Evolutionary conservation across 2,329 filamentous ascomycete genomes (phyloP), one percentile per base, ranked within the genome.

Genomic region (Botryotinia convoluta): DNA sequence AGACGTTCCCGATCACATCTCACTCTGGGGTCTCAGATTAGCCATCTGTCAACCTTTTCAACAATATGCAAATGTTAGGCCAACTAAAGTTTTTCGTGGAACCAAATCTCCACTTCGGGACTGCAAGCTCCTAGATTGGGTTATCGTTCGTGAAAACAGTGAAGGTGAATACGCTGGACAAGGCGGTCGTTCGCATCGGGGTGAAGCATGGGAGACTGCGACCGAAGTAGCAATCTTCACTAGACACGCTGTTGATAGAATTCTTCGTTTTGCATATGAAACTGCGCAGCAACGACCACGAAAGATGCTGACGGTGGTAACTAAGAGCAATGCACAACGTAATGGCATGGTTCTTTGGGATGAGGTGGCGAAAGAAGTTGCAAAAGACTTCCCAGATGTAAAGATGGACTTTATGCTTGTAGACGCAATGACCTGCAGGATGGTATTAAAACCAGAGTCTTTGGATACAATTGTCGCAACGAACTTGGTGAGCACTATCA

Each of bases 301-400:
- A 73, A 90, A 89, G 82, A 82, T 86, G 32, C 79, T 91, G 37
- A 91, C 88, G 0, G 85, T 91, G 2, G 89, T 91, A 29, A 90
- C 88, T 1, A 91, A 91, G 82, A 89, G 86, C 72, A 91, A 91
- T 79, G 89, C 89, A 0, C 88, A 91, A 81, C 83, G 89, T 2
- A 89, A 91, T 76, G 89, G 89, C 0, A 90, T 92, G 88, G 89
- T 91, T 0, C 84, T 91, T 76, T 91, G 90, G 90, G 90, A 91
- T 77, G 86, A 90, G 77, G 84, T 91, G 18, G 88, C 87, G n/a
- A 57, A 29, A 57, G 51, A 57, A 29, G 51, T 57, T 29, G 51
- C 51, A 18, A 29, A 57, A 57, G 51, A 57, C n/a, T 57, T 57
- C n/a, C 51, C 51, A 57, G 51, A 57, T 18, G 51, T 57, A 18